Conservation (phyloP, 2,329 filamentous ascomycete species). For the Alternaria hordeiaustralica region DNA sequence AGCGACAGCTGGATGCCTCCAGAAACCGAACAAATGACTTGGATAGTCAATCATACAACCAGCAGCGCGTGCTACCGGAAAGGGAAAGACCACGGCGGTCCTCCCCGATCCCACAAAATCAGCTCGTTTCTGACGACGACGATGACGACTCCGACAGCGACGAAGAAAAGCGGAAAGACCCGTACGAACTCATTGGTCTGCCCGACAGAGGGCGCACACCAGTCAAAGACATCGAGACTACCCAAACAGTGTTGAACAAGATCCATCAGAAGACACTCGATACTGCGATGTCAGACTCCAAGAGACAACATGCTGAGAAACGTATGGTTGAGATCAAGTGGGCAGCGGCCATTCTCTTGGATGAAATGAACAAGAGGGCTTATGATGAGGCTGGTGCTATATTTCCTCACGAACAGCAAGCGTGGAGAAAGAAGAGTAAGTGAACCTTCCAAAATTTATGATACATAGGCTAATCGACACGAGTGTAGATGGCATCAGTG, state of each 20-base stretch:
- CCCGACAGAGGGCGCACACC: neutral
- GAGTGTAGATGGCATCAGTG: neutral
- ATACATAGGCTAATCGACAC: neutral
- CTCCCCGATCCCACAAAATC: neutral
- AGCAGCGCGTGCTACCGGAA: neutral
- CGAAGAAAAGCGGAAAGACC: neutral
- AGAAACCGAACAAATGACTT: neutral
- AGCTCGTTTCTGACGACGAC: neutral
- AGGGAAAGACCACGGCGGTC: neutral
- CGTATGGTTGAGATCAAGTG: constrained; percentile 6
- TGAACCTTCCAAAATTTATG: neutral
- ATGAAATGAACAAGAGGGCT: constrained; percentile 6
- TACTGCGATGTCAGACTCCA: neutral
- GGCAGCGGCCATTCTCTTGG: constrained; percentile 1
- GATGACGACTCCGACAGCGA: neutral
- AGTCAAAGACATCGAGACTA: neutral
- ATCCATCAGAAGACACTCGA: neutral
- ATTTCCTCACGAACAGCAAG: neutral
- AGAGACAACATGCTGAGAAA: neutral
- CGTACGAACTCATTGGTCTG: neutral
- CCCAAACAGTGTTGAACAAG: neutral
- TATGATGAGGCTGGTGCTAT: constrained; percentile 8
- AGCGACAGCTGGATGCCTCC: neutral
- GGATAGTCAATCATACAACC: neutral
- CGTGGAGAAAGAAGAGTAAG: constrained; percentile 8